phyloP scores from a whole-genome alignment of 2,329 filamentous ascomycete genomes.

The Claviceps purpurea region DNA sequence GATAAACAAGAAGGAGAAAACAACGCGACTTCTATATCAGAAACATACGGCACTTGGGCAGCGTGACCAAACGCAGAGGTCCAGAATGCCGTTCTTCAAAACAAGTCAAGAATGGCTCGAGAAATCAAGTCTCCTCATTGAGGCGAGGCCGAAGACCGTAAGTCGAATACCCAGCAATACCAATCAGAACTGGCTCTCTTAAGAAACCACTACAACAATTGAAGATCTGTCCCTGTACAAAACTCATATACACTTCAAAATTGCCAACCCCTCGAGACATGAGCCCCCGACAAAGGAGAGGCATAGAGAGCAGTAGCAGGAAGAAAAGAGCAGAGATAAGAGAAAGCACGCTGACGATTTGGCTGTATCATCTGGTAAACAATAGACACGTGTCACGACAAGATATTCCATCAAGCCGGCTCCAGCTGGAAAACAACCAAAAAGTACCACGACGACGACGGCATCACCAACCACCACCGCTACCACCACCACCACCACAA shows the following conservation, averaged over 20 bases:
- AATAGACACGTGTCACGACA: conserved; percentile 77
- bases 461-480: no score
- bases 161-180: conserved; percentile 15
- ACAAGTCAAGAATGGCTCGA: conserved; percentile 86
- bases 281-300: neutral
- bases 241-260: no score
- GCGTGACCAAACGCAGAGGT: neutral
- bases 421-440: conserved; percentile 16
- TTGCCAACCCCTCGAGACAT: no score
- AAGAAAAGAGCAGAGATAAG: neutral
- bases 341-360: neutral
- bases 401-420: conserved; percentile 64
- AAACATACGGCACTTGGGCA: neutral
- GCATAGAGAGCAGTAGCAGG: neutral
- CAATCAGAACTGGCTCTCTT: no score
- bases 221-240: no score
- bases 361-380: conserved; percentile 1
- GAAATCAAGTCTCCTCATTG: conserved; percentile 71
- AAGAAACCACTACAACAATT: no score
- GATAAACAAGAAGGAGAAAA: neutral
- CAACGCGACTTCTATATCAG: neutral
- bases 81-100: conserved; percentile 62
- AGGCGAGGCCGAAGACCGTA: conserved; percentile 77
- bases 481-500: no score
- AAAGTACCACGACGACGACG: conserved; percentile 8